Percentiles rank a stretch among this genome's conserved stretches.
Conservation (phyloP, 1,284 basidiomycete genomes). For the Xerocomus minutiporus region DNA sequence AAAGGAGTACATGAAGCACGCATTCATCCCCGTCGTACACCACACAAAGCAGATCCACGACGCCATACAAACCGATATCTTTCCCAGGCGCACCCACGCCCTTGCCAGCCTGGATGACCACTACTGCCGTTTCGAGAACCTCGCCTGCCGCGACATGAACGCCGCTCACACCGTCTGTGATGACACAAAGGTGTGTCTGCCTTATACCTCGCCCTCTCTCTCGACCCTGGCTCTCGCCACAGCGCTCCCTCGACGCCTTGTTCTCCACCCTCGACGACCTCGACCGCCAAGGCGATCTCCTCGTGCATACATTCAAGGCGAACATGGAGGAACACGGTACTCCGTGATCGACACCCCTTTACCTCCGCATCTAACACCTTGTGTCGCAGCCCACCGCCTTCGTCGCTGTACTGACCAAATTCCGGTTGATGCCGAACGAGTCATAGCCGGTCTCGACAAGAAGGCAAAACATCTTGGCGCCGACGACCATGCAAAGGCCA, state of each 20-base stretch:
- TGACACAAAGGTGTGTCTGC: constrained; percentile 26
- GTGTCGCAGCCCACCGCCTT: constrained; percentile 21
- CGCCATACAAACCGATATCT: constrained; percentile 19
- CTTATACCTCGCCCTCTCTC: neutral
- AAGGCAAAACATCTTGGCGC: constrained; percentile 31
- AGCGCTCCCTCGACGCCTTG: constrained; percentile 23
- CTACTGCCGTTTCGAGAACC: constrained; percentile 17
- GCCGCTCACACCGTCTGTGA: constrained; percentile 7
- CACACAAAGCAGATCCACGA: constrained; percentile 30
- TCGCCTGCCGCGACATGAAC: constrained; percentile 17
- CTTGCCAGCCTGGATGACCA: constrained; percentile 19
- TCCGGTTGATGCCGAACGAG: constrained; percentile 22
- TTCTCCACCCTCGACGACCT: constrained; percentile 19
- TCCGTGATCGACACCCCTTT: neutral
- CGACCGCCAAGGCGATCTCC: constrained; percentile 17
- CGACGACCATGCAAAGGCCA: constrained; percentile 33
- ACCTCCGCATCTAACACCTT: constrained; percentile 8
- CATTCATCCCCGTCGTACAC: constrained; percentile 25
- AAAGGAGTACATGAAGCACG: constrained; percentile 20
- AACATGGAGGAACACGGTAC: constrained; percentile 22
- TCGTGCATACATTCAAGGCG: constrained; percentile 25
- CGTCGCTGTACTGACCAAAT: constrained; percentile 15
- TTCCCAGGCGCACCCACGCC: constrained; percentile 15
- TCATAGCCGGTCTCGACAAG: constrained; percentile 25
- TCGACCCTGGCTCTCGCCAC: constrained; percentile 10